Conservation (phyloP, 306 rosid genomes). For the Arachis hypogaea region DNA sequence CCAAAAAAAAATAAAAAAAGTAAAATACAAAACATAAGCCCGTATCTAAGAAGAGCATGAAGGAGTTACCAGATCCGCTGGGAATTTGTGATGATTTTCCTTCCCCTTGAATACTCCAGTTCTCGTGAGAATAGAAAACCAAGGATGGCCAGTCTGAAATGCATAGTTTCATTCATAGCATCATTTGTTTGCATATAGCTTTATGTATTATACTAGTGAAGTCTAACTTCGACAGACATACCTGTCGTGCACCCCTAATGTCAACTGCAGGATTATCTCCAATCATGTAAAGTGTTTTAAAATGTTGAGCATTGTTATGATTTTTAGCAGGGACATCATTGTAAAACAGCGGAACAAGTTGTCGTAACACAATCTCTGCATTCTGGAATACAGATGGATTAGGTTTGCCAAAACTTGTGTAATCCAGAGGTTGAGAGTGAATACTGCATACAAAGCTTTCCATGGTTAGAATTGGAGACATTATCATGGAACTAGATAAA, state of each 20-base stretch:
- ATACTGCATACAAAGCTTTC: conserved; percentile 54
- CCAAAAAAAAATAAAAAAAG: not conserved
- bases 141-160: conserved; percentile 84
- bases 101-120: conserved; percentile 90
- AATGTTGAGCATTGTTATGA: conserved; percentile 44
- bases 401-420: conserved; percentile 82
- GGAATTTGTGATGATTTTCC: conserved; percentile 63
- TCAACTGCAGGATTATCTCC: conserved; percentile 97
- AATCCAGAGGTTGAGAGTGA: conserved; percentile 62
- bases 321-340: conserved; percentile 30
- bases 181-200: conserved; percentile 26
- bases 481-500: conserved; percentile 16
- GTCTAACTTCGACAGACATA: conserved; percentile 37
- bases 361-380: conserved; percentile 71
- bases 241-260: conserved; percentile 81
- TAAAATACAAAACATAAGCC: not conserved
- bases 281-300: conserved; percentile 80
- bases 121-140: conserved; percentile 96
- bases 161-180: conserved; percentile 14
- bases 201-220: conserved; percentile 20
- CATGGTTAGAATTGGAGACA: conserved; percentile 9
- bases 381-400: conserved; percentile 79
- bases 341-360: conserved; percentile 42
- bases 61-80: conserved; percentile 58
- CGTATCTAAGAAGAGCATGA: not conserved